Conservation (phyloP, 2,329 filamentous ascomycete genomes). For the Penicillium sp. region DNA sequence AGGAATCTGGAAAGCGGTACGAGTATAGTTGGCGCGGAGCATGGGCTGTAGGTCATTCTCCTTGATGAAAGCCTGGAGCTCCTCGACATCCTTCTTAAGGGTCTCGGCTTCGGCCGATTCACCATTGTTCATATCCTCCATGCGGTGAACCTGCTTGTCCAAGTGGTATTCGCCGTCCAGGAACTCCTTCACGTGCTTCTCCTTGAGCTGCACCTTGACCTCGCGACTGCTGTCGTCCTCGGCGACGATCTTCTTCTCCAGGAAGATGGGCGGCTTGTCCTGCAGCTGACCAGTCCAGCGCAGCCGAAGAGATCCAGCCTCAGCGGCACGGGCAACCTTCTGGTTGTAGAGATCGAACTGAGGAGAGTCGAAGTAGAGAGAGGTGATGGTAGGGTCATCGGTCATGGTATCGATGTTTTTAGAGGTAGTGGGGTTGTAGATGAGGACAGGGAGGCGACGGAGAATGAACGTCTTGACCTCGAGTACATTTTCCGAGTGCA, state of each 20-base stretch:
- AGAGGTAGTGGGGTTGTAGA: slow-evolving; percentile 83
- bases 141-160: slow-evolving; percentile 85
- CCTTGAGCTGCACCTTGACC: slow-evolving; percentile 79
- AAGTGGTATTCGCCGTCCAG: slow-evolving; percentile 84
- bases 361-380: slow-evolving; percentile 89
- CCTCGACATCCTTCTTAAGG: slow-evolving; percentile 69
- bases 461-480: slow-evolving; percentile 97
- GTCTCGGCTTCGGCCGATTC: slow-evolving; percentile 63
- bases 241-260: slow-evolving; percentile 86
- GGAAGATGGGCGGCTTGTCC: slow-evolving; percentile 72
- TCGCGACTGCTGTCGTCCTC: slow-evolving; percentile 76
- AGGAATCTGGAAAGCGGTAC: slow-evolving; percentile 95
- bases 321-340: slow-evolving; percentile 73
- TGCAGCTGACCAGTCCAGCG: slow-evolving; percentile 88
- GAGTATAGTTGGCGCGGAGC: slow-evolving; percentile 85
- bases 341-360: slow-evolving; percentile 82
- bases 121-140: slow-evolving; percentile 71
- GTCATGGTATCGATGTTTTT: slow-evolving; percentile 77
- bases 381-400: slow-evolving; percentile 84
- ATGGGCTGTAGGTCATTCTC: slow-evolving; percentile 77
- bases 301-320: slow-evolving; percentile 78
- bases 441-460: slow-evolving; percentile 81
- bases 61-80: slow-evolving; percentile 77
- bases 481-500: slow-evolving; percentile 90
- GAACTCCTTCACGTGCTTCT: slow-evolving; percentile 88